Evolutionary conservation across 257 asterid species (phyloP), one percentile per base, ranked within the genome.

Genomic region (Gentiana straminea): DNA sequence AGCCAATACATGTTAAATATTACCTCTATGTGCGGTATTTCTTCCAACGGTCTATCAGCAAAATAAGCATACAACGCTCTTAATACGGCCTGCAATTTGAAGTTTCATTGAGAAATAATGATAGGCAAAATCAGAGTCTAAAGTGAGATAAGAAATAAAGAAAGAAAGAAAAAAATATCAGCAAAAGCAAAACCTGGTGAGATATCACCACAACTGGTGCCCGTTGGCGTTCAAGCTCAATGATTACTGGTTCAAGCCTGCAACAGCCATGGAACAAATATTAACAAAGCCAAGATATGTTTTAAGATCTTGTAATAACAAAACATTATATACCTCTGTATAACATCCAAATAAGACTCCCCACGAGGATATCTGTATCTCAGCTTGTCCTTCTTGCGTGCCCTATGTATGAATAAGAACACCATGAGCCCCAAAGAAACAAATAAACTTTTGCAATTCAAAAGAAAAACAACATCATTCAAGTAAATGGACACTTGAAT

Each of bases 351-450:
- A 70, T 92, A 92, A 64, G 99, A 92, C 64, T 92, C 99, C 49
- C 99, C 97, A 53, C 99, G 92, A 61, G 97, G 99, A 81, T 92
- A 88, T 72, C 99, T 78, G 61, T 92, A 92, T 78, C 97, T 78
- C 75, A 92, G 70, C 74, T 92, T 92, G 79, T 92, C 99, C 86
- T 88, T 92, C 51, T 88, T 79, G 59, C 99, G 94, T 33, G 95
- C 78, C 68, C 99, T 92, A 81, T 41, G 52, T 50, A 39, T 60
- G 24, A 24, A 37, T 39, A 5, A 54, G 59, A 52, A 62, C 8
- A 66, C 52, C 53, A 68, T 51, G 58, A 63, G 67, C 56, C 24
- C 24, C 57, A 41, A 12, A 13, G 46, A 36, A 55, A 58, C 9
- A 41, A 4, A 41, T 3, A 41, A 7, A 3, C 9, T 41, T 7